Base-by-base conservation (phyloP, 2,329 filamentous ascomycete genomes). In the Emergomyces pasteurianus region DNA sequence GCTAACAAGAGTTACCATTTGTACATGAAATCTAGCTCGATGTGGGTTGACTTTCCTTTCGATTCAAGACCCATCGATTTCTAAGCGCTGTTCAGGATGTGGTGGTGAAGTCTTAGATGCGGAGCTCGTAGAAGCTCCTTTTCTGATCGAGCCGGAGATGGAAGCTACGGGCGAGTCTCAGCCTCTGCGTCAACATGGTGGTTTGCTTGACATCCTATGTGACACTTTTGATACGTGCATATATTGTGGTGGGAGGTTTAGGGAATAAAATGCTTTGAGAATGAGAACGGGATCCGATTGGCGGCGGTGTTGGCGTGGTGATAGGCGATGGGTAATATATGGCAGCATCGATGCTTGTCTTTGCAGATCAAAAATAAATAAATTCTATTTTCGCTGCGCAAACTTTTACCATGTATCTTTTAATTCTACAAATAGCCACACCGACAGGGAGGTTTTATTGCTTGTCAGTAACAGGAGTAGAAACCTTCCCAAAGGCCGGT, bases 61-160 rank as follows among this genome's bases (percentile, higher is more conserved):
- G 1, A 82, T 84, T 7, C 81, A 83, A 66, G 75, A 78, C 40
- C 81, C 82, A 2, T 77, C 77, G 1, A 73, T 79, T 1, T 79
- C 80, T 14, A 83, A 82, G 65, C 75, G 74, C 57, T 85, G 82
- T 67, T 77, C 77, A 21, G 70, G 78, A n/a, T 85, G 82, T 65
- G 74, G 75, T 52, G 77, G 80, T 55, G 76, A 79, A 40, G 65
- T 67, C 9, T 58, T 65, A 12, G 62, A 64, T 50, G 57, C 59
- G 43, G 60, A 57, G 10, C 60, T 60, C 12, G 9, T 50, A 38
- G 23, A 49, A 23, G 1, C 16, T 14, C 40, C 55, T 34, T 23
- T 42, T 21, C 16, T 56, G 34, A 36, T 76, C 10, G 60, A 49
- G 61, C 64, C 59, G 28, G 56, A 38, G 26, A 46, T 61, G 18